phyloP scores from a whole-genome alignment of 371 early-diverging fungal genomes.

The Gilbertella persicaria region DNA sequence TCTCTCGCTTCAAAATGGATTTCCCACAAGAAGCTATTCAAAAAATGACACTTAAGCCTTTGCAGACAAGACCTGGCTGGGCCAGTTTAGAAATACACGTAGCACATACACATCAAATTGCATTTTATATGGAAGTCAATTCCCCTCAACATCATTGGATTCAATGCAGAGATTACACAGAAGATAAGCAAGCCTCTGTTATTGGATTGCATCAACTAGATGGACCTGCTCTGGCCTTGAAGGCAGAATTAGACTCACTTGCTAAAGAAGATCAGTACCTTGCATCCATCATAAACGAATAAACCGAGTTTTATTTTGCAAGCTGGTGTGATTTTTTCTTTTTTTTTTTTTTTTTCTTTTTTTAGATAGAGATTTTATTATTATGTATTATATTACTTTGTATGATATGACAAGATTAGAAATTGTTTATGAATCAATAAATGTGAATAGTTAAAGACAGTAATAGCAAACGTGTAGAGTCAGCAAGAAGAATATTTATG shows the following conservation, averaged over 20 bases:
- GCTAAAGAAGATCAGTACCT: constrained; percentile 11
- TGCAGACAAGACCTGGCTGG: constrained; percentile 34
- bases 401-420: too few species aligned
- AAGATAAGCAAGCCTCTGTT: constrained; percentile 64
- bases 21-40: constrained; percentile 58
- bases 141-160: constrained; percentile 47
- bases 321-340: constrained; percentile 1
- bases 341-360: too few species aligned
- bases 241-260: constrained; percentile 28
- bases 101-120: constrained; percentile 30
- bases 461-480: too few species aligned
- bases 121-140: constrained; percentile 63
- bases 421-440: too few species aligned
- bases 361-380: too few species aligned
- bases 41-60: constrained; percentile 48
- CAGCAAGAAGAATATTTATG: too few species aligned
- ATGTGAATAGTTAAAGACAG: too few species aligned
- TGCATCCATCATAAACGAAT: neutral
- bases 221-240: constrained; percentile 39
- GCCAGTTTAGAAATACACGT: constrained; percentile 34
- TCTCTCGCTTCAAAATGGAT: constrained; percentile 72
- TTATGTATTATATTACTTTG: too few species aligned
- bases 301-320: neutral
- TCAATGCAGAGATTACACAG: constrained; percentile 78
- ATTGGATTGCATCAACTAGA: constrained; percentile 35